Percentiles rank a stretch among this genome's conserved stretches.
Conservation (phyloP, 192 early-diverging fungal species). For the Entophlyctis luteolus region DNA sequence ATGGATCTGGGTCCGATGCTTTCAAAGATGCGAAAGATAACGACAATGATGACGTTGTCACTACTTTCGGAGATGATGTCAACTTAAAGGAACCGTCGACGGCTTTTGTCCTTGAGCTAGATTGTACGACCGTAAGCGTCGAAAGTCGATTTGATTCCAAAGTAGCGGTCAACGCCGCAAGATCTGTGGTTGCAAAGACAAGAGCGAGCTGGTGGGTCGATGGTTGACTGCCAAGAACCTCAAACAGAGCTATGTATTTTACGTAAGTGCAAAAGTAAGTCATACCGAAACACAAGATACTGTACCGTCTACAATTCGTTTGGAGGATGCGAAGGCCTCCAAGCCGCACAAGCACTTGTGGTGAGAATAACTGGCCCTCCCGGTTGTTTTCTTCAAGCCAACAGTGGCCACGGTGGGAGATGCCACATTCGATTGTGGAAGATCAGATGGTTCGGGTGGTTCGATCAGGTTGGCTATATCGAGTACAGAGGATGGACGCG, state of each 20-base stretch:
- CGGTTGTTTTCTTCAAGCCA: neutral
- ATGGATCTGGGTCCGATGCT: neutral
- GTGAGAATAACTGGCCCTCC: neutral
- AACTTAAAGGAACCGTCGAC: neutral
- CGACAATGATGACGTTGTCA: neutral
- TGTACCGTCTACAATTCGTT: conserved; percentile 3
- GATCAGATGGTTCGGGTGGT: too few species aligned
- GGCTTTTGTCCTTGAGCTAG: neutral
- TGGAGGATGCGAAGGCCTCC: neutral
- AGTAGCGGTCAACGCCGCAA: neutral
- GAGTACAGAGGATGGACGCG: too few species aligned
- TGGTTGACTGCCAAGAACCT: too few species aligned
- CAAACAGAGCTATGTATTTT: too few species aligned
- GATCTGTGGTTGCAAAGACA: neutral
- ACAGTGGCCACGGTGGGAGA: neutral
- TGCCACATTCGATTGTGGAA: too few species aligned
- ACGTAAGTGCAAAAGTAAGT: neutral
- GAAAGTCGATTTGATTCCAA: neutral
- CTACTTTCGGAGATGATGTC: neutral
- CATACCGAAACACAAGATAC: neutral
- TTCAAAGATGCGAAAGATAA: neutral
- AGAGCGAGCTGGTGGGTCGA: neutral
- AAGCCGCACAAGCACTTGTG: conserved; percentile 15
- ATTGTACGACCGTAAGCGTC: neutral
- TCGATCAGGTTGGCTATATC: too few species aligned